Base-by-base conservation (phyloP, 768 basidiomycete genomes). In the Podaxis sp. region DNA sequence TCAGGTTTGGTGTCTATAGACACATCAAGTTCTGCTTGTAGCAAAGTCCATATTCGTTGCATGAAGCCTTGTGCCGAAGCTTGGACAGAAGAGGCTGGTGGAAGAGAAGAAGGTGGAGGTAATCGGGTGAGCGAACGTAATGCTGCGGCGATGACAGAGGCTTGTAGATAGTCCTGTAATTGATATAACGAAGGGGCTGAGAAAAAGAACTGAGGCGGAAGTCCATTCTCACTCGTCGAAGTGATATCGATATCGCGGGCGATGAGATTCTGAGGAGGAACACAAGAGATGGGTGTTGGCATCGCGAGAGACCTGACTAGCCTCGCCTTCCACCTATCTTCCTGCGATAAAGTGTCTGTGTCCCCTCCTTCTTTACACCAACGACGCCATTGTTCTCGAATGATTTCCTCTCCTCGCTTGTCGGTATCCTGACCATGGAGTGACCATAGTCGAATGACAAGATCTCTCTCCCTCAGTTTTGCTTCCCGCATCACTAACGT, bases 121-220 rank as follows among this genome's bases (percentile, higher is more conserved):
- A 82, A 73, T 12, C 79, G 84, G 0, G 83, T 78, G 28, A 91
- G 82, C 20, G 82, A 76, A 33, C 83, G 81, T 41, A 92, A 74
- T 6, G 85, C 78, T 3, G 88, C 87, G 24, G 84, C 77, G 36
- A 91, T 86, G 15, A 88, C 79, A 11, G 90, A 77, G 3, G 89
- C 90, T 69, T 92, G 90, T 4, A 91, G 72, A 66, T 84, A 82
- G 66, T 92, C 89, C 71, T 92, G 90, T 12, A 85, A 67, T 68
- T 80, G 82, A 48, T 88, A 69, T 0, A 91, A 76, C 5, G 78
- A 71, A 1, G 85, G 85, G 4, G 77, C 68, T 1, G 78, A 78
- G 69, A 91, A 85, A 67, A 90, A 84, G 64, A 91, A 83, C 37
- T 85, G 83, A 0, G 89, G 87, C 1, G 90, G 89, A 15, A 91